Evolutionary conservation across 768 basidiomycete species (phyloP), one percentile per base, ranked within the genome.

Genomic region (Agrocybe praecox): DNA sequence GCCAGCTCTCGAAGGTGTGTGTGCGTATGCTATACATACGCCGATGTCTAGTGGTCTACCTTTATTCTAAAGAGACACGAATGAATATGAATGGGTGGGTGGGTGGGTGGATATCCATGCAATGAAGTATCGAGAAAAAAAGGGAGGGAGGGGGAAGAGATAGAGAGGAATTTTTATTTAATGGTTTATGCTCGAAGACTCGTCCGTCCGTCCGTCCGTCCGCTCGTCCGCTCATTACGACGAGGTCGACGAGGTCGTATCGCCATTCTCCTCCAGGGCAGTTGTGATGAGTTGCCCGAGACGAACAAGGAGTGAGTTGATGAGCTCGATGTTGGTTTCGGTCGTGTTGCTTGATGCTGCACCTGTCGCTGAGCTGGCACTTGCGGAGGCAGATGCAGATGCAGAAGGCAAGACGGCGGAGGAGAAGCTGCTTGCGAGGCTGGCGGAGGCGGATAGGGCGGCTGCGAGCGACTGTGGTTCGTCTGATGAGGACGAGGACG

Each of bases 261-360:
- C 11, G 15, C 34, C 36, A 17, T 12, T 26, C 17, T 33, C 15
- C 18, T 36, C 52, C 49, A 48, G 53, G 49, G 58, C 62, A 17
- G 53, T 22, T n/a, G 49, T 32, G 14, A 64, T 48, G 45, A 69
- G 62, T 36, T 52, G 36, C 9, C 55, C 50, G 8, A 65, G 42
- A 8, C 54, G 34, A 14, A 57, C 32, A 45, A 65, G 43, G 32
- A 65, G 55, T 12, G 18, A 53, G 46, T 34, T 54, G 47, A 61
- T 61, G n/a, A 54, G 49, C 53, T 57, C 21, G 46, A 62, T 54
- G 49, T 62, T 61, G n/a, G 53, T 17, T 17, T 59, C 46, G 12
- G 49, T 59, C 2, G 49, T 36, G 52, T 60, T 53, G n/a, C 5
- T 3, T 51, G n/a, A 14, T n/a, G 6, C 36, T 40, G 36, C 36